Evolutionary conservation across 1,139 yeast genomes (phyloP), one percentile per base, ranked within the genome.

Genomic region (Lodderomyces beijingensis): DNA sequence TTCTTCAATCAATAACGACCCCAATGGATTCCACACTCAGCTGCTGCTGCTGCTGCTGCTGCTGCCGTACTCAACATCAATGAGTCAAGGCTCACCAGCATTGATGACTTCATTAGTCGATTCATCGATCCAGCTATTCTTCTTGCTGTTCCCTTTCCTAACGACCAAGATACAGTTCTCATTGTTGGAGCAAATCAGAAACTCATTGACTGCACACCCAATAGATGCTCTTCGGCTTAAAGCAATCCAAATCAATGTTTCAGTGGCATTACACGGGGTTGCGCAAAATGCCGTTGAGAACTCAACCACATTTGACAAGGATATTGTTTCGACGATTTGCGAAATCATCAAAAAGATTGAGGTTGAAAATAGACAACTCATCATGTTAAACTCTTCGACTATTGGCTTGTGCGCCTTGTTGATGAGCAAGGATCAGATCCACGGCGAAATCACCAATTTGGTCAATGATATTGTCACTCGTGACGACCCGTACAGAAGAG

Each of bases 101-200:
- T 51, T 73, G 9, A 52, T 64, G 2, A 77, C 81, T 0, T 69
- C 86, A 16, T 66, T 84, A 9, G 73, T 87, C 15, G 96, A 91
- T 55, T 56, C 75, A 1, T 80, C 96, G 0, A 79, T 91, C 47
- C 88, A 82, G 39, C 64, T 88, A 4, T 85, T 88, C 48, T 79
- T 84, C 8, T 50, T 72, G 6, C 69, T 83, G 1, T 83, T 91
- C 44, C 87, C 95, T 0, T 65, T 70, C 39, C 71, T 91, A 45
- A 76, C 89, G n/a, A 57, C 76, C 7, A 85, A 87, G 42, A 83
- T 91, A 36, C 96, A 91, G 50, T 80, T 83, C 37, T 87, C 96
- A 1, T 67, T 91, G 23, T 57, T 91, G 30, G 97, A 89, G 44
- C 88, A 82, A 39, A 60, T 91, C 41, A 70, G 89, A 44, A 65